Percentiles rank a stretch among this genome's conserved stretches.
Conservation (phyloP, 2,329 filamentous ascomycete species). For the Ophiostoma angusticollis region DNA sequence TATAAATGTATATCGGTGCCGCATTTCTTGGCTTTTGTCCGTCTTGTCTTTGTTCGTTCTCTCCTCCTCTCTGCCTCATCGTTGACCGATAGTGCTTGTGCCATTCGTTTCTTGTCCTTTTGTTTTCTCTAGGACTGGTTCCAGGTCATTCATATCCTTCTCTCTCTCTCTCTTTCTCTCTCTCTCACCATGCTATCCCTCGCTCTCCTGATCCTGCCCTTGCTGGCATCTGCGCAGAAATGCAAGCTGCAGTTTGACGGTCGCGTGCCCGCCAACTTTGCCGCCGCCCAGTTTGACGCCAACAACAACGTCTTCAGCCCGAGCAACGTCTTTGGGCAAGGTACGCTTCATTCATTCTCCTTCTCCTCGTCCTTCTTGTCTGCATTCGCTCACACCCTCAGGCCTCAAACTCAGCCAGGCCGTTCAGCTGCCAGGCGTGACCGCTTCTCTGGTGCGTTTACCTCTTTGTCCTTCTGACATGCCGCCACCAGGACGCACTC, state of each 20-base stretch:
- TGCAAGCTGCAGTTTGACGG: constrained; percentile 33
- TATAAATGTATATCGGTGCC: too few species aligned
- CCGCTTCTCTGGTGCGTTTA: constrained; percentile 25
- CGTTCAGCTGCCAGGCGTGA: constrained; percentile 31
- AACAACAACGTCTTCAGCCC: constrained; percentile 35
- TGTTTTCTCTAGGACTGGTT: constrained; percentile 6
- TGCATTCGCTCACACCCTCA: constrained; percentile 10
- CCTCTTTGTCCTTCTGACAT: too few species aligned
- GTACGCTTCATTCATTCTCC: constrained; percentile 13
- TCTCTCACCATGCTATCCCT: neutral
- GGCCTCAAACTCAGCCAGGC: constrained; percentile 38
- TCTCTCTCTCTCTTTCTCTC: neutral
- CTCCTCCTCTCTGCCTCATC: neutral
- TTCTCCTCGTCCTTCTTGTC: neutral
- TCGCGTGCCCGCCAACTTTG: constrained; percentile 27
- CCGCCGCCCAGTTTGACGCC: constrained; percentile 27
- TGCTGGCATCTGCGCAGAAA: constrained; percentile 17
- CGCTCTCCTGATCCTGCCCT: constrained; percentile 6
- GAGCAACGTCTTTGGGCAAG: constrained; percentile 37
- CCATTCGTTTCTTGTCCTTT: neutral
- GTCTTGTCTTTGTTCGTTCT: neutral
- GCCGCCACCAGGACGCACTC: too few species aligned
- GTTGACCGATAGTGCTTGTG: constrained; percentile 4
- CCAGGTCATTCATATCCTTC: neutral
- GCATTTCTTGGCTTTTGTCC: neutral